Base-by-base conservation (phyloP, 805 yeast species). In the Metschnikowia baotianmanensis region DNA sequence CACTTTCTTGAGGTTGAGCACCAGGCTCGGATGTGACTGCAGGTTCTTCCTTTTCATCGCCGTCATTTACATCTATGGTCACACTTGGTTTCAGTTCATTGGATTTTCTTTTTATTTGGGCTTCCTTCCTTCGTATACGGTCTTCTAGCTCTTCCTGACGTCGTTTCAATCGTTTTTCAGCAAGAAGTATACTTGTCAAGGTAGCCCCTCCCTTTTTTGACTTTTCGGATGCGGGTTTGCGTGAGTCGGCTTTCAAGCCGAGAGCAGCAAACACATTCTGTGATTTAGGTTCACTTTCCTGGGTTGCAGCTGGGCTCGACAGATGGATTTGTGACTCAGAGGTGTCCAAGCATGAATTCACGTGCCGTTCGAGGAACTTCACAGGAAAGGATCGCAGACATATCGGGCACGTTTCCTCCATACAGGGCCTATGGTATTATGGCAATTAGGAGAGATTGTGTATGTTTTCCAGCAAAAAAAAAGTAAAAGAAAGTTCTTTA, bases 261-360 rank as follows among this genome's bases (percentile, higher is more conserved):
- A 67, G 43, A 1, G 62, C 66, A 11, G 57, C 53, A 47, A 68
- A 66, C 13, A 62, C 60, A 46, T 65, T 49, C n/a, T 42, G 48
- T 19, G 45, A 37, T 20, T 45, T 40, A 3, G 11, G 18, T 15
- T 26, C 33, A 7, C 11, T 11, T 2, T 35, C 40, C 17, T 34
- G 43, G 4, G 43, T 34, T 11, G 43, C 35, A 13, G 25, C 39
- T 19, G 36, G 37, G 32, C 38, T 38, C 45, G 17, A 30, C 27
- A 28, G 36, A 36, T 11, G 36, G 27, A 27, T 11, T n/a, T 35
- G 34, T 3, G 18, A 12, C 18, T 31, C 30, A 3, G 44, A 13
- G 13, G 31, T 51, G 40, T 69, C 75, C 39, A 69, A 55, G 40
- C 75, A 69, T 12, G 53, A 38, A 39, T 69, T 69, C 11, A 68